Conservation (phyloP, 345 rosid genomes). For the Lepidium africanum region DNA sequence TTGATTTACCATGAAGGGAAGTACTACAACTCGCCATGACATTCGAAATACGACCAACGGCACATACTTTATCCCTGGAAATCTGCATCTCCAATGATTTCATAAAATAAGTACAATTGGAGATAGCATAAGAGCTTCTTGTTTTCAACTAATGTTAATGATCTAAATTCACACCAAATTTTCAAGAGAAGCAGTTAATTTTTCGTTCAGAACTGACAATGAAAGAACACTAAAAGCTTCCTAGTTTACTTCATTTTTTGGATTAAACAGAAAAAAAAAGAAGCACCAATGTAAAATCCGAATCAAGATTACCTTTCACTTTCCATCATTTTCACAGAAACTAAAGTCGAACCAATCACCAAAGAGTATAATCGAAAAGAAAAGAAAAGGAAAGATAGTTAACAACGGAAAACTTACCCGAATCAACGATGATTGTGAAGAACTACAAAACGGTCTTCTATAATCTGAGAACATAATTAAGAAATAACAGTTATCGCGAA, state of each 20-base stretch:
- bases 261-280: not conserved
- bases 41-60: conserved; percentile 17
- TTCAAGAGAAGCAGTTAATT: not conserved
- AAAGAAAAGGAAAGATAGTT: not conserved
- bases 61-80: conserved; percentile 20
- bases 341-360: not conserved
- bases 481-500: not conserved
- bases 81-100: conserved; percentile 31
- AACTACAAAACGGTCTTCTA: conserved; percentile 19
- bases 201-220: not conserved
- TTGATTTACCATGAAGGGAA: conserved; percentile 37
- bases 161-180: not conserved
- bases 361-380: not conserved
- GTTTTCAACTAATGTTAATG: not conserved
- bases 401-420: conserved; percentile 30
- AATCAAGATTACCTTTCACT: not conserved
- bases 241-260: not conserved
- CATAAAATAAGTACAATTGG: not conserved
- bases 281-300: not conserved
- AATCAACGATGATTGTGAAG: conserved; percentile 25
- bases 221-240: not conserved
- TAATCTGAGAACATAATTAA: conserved; percentile 25
- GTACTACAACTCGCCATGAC: conserved; percentile 17
- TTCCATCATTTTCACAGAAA: conserved; percentile 8
- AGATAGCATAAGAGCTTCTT: not conserved